Base-by-base conservation (phyloP, 1,284 basidiomycete genomes). In the Ganoderma sp. region DNA sequence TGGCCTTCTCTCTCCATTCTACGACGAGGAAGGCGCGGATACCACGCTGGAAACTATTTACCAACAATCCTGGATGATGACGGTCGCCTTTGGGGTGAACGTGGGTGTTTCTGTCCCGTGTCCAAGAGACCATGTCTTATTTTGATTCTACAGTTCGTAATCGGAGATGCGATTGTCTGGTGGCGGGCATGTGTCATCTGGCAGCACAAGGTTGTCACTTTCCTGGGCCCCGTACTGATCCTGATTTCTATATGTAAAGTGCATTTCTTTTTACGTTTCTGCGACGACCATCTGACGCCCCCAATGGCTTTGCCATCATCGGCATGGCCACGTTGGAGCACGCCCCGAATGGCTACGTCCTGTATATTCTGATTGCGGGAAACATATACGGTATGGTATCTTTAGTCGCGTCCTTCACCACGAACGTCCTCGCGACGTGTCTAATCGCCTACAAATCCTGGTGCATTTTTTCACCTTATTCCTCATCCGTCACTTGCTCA, bases 171-270 rank as follows among this genome's bases (percentile, higher is more conserved):
- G 7, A 54, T 54, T 9, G 62, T 63, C 2, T 63, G 62, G 50
- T 63, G 62, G 62, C 62, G 62, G 2, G 62, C 62, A 15, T 50
- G 45, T 10, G 37, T 28, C 28, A 39, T 63, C 22, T 63, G 62
- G 62, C 45, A 34, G n/a, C 15, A 37, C 19, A 63, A 52, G 7
- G 22, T 14, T 9, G 22, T 52, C 19, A 34, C 39, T 17, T 50
- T 32, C 19, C 9, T 28, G 19, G 62, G 32, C 34, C 34, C 39
- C 3, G 6, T 54, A 12, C 32, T 63, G 10, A 7, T 63, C 12
- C 10, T 37, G 15, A 25, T 8, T 3, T 25, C 48, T 7, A 6
- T 54, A 19, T 14, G 62, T 61, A 37, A 39, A 37, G 22, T 19
- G 19, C 2, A 39, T 39, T 39, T 9, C 15, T 15, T 14, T 22